phyloP scores from a whole-genome alignment of 805 yeast species.

The Schwanniomyces occidentalis region DNA sequence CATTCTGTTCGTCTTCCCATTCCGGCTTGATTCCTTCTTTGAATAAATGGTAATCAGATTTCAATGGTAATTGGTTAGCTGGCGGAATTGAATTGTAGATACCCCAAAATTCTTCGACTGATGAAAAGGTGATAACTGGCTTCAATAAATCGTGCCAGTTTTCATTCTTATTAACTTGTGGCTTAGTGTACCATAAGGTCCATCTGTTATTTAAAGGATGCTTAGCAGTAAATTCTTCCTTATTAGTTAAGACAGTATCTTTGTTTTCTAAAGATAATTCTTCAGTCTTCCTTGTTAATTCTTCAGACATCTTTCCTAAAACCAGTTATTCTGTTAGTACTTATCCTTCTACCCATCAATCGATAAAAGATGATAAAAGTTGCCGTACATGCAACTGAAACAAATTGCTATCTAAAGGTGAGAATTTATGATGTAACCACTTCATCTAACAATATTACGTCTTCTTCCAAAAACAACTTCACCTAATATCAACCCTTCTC shows the following conservation, averaged over 20 bases:
- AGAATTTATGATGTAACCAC: too few species aligned
- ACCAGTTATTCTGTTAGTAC: constrained; percentile 4
- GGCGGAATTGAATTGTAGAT: constrained; percentile 90
- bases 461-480: too few species aligned
- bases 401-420: too few species aligned
- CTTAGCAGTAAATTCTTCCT: constrained; percentile 67
- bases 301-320: constrained; percentile 39
- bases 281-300: constrained; percentile 45
- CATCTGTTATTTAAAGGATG: constrained; percentile 90
- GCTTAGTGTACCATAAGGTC: constrained; percentile 98
- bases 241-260: constrained; percentile 57
- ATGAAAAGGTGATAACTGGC: constrained; percentile 85
- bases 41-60: constrained; percentile 93
- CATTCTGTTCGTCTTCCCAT: constrained; percentile 92
- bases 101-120: constrained; percentile 99
- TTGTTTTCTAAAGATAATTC: constrained; percentile 40
- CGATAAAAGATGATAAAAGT: too few species aligned
- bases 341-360: too few species aligned
- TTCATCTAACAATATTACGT: too few species aligned
- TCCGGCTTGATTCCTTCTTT: constrained; percentile 94
- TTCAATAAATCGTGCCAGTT: constrained; percentile 91
- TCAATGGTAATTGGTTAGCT: constrained; percentile 85
- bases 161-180: constrained; percentile 73
- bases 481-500: too few species aligned
- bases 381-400: too few species aligned